Evolutionary conservation across 768 basidiomycete genomes (phyloP).

Genomic region (Arthromyces matolae): DNA sequence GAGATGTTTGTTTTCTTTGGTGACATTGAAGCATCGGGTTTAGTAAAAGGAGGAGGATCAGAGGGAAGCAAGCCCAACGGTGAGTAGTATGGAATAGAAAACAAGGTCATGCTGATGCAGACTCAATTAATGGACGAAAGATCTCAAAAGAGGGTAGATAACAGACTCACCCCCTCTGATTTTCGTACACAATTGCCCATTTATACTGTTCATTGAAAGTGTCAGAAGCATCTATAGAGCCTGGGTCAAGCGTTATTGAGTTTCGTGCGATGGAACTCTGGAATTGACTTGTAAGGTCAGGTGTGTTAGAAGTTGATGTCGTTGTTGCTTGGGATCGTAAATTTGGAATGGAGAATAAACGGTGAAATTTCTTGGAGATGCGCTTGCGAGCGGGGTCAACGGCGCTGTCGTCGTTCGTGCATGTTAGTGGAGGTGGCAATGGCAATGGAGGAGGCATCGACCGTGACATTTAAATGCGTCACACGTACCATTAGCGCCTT

Average conservation of each 20-base stretch:
- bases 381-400: slow-evolving; percentile 47
- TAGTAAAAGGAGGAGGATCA: slow-evolving; percentile 73
- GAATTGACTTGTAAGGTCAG: slow-evolving; percentile 1
- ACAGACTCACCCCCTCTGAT: slow-evolving; percentile 73
- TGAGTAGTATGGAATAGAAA: slow-evolving; percentile 74
- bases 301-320: background rate
- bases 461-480: no score
- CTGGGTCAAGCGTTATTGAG: slow-evolving; percentile 14
- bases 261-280: background rate
- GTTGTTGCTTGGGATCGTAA: slow-evolving; percentile 16
- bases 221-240: slow-evolving; percentile 16
- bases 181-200: slow-evolving; percentile 81
- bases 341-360: slow-evolving; percentile 31
- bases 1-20: slow-evolving; percentile 52
- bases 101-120: slow-evolving; percentile 50
- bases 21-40: slow-evolving; percentile 41
- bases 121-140: background rate
- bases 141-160: background rate
- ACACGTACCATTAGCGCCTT: no score
- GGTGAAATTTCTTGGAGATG: slow-evolving; percentile 32
- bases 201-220: slow-evolving; percentile 52
- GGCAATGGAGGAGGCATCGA: background rate
- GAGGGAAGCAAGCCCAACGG: slow-evolving; percentile 61
- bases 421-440: slow-evolving; percentile 35
- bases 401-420: slow-evolving; percentile 37